phyloP scores from a whole-genome alignment of 2,329 filamentous ascomycete species.

The Penicillium sp. region DNA sequence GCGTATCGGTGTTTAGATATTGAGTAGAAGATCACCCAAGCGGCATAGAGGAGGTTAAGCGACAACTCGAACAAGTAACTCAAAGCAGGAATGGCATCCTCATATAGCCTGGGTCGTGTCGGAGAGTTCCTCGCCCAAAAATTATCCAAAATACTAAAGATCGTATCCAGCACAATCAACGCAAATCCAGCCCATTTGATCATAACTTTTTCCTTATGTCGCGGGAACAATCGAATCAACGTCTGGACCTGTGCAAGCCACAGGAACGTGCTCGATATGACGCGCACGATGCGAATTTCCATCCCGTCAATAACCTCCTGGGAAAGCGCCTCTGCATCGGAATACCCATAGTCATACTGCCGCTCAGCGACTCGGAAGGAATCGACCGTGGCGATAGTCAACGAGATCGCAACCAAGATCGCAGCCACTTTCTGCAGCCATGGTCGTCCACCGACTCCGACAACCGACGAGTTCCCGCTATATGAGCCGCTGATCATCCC shows the following conservation, averaged over 20 bases:
- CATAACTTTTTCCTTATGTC: constrained; percentile 94
- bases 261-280: constrained; percentile 93
- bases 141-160: constrained; percentile 88
- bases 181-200: constrained; percentile 99
- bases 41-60: constrained; percentile 81
- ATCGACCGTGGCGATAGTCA: constrained; percentile 90
- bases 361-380: constrained; percentile 79
- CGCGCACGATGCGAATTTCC: constrained; percentile 83
- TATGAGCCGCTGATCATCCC: constrained; percentile 83
- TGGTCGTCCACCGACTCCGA: constrained; percentile 85
- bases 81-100: constrained; percentile 84
- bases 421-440: constrained; percentile 81
- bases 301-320: constrained; percentile 76
- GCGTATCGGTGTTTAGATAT: constrained; percentile 89
- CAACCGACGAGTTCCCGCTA: constrained; percentile 61
- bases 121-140: constrained; percentile 58
- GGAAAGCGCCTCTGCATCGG: constrained; percentile 75
- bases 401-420: constrained; percentile 68
- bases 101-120: constrained; percentile 69
- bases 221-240: constrained; percentile 88
- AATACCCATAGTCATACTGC: constrained; percentile 76
- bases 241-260: constrained; percentile 98
- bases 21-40: constrained; percentile 91
- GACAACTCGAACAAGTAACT: constrained; percentile 88
- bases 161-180: constrained; percentile 83